Conservation (phyloP, 169 alveolate species). For the Eimeria necatrix region DNA sequence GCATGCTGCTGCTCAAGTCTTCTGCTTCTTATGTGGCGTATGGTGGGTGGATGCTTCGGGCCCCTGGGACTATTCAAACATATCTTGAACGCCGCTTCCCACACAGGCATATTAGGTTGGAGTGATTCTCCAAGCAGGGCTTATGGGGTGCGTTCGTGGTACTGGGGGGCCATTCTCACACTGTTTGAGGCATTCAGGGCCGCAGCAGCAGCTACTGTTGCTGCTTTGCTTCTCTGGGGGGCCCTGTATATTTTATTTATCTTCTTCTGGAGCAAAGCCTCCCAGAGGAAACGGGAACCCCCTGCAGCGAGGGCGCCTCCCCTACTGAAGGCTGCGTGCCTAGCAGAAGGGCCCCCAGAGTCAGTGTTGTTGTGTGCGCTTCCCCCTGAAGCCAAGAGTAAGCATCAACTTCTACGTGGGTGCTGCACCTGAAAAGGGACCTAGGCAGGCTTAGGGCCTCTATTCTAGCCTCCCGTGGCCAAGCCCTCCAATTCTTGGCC, state of each 20-base stretch:
- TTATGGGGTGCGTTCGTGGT: not conserved
- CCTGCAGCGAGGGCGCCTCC: constrained; percentile 7
- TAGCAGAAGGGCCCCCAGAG: constrained; percentile 17
- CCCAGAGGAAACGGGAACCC: not conserved
- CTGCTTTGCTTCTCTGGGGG: constrained; percentile 2
- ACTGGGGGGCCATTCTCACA: not conserved
- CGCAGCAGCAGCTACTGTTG: constrained; percentile 34
- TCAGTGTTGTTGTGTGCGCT: not conserved
- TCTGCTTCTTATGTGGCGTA: no score
- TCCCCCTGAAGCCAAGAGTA: not conserved
- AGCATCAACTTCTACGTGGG: not conserved
- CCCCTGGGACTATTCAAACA: no score
- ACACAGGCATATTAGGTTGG: no score
- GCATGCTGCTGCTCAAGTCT: not conserved
- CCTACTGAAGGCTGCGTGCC: constrained; percentile 35
- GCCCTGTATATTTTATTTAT: not conserved
- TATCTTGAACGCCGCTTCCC: no score
- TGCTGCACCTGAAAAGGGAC: constrained; percentile 13
- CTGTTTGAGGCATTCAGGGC: not conserved
- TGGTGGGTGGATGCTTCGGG: no score
- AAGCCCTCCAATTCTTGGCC: no score
- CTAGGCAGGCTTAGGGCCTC: no score
- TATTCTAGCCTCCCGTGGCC: no score
- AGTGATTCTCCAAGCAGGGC: no score
- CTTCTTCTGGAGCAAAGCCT: not conserved